Conservation (phyloP, 768 basidiomycete genomes). For the Boletus rubroflammeus region DNA sequence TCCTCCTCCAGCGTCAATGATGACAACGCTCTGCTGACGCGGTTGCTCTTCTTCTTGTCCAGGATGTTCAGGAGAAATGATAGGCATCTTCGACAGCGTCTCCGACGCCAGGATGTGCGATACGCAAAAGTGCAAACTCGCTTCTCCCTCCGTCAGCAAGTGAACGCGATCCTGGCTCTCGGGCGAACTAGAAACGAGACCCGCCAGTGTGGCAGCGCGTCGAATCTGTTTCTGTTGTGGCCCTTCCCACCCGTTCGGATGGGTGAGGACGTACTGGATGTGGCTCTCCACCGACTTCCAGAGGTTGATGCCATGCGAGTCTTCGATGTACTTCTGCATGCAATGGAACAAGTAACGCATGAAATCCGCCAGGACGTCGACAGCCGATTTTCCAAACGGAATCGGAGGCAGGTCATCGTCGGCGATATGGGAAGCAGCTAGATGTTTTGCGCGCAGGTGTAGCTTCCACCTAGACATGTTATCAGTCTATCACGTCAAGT, state of each 20-base stretch:
- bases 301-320: slow-evolving; percentile 43
- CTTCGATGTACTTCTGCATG: slow-evolving; percentile 43
- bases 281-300: slow-evolving; percentile 43
- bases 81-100: slow-evolving; percentile 14
- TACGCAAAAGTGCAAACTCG: slow-evolving; percentile 56
- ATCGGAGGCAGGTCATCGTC: slow-evolving; percentile 39
- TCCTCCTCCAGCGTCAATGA: slow-evolving; percentile 52
- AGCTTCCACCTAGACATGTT: slow-evolving; percentile 32
- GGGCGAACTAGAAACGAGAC: slow-evolving; percentile 42
- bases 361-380: slow-evolving; percentile 47
- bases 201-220: slow-evolving; percentile 47
- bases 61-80: slow-evolving; percentile 15
- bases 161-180: slow-evolving; percentile 43
- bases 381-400: slow-evolving; percentile 38
- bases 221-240: slow-evolving; percentile 56
- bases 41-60: slow-evolving; percentile 22
- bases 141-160: slow-evolving; percentile 65
- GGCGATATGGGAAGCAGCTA: slow-evolving; percentile 29
- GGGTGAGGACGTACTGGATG: slow-evolving; percentile 52
- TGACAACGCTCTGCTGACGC: slow-evolving; percentile 35
- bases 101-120: slow-evolving; percentile 42
- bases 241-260: slow-evolving; percentile 68
- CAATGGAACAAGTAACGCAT: slow-evolving; percentile 44
- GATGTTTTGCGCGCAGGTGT: slow-evolving; percentile 36
- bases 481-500: not conserved